Evolutionary conservation across 257 asterid genomes (phyloP), one percentile per base, ranked within the genome.

Genomic region (Rauvolfia tetraphylla): DNA sequence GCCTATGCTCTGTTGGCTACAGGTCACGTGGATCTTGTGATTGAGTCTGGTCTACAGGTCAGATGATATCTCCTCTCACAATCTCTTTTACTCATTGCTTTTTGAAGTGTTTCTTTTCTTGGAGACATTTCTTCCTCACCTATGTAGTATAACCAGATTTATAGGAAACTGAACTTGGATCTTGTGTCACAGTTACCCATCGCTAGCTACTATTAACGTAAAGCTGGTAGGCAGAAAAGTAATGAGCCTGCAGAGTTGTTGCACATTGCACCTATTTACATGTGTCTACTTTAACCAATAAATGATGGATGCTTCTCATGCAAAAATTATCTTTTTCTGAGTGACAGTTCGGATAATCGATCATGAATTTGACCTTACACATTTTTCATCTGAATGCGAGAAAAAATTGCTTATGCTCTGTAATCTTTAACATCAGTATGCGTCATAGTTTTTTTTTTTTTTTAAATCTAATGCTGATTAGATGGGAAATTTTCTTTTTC

Each of bases 11-110:
- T 95, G 66, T 81, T 95, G 85, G 96, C 99, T 59, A 83, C 98
- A 49, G 99, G 98, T 74, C 83, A 66, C 76, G 99, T 95, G 20
- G 99, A 95, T 86, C 91, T 95, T 29, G 99, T 95, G 74, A 77
- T 93, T 58, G 99, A 95, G 81, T 88, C 97, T 22, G 98, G 99
- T 78, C 97, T 95, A 72, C 93, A 93, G 97, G 99, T 91, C 77
- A 68, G 87, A 12, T 72, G 20, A 58, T 44, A 66, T 41, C 53
- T 80, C 67, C 59, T 13, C 76, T 39, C 29, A 62, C 49, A 12
- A 58, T 68, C 67, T 23, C 66, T 36, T 42, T 18, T 39, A 39
- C 7, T 1, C 29, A 6, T 41, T 63, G 17, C 66, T 20, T 29
- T 54, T 39, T 1, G 39, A 41, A n/a, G 23, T 31, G 54, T 27